Conservation (phyloP, 1,284 basidiomycete species). For the Trametes polyzona region DNA sequence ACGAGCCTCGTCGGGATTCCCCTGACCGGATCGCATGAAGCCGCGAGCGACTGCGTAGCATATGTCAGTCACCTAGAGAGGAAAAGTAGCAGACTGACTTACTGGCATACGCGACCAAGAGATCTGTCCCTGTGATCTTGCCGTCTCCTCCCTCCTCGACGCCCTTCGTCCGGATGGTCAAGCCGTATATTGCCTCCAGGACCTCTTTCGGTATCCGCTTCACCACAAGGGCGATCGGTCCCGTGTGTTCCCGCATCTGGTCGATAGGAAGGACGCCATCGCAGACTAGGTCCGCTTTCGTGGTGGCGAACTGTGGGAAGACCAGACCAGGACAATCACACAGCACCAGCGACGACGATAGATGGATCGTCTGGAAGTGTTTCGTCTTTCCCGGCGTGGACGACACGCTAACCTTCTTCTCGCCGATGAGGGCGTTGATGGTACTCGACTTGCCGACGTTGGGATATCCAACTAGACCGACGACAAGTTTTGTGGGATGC, state of each 20-base stretch:
- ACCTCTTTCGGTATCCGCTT: slow-evolving; percentile 84
- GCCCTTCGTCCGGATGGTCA: slow-evolving; percentile 71
- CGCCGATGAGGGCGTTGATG: slow-evolving; percentile 94
- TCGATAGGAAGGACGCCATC: slow-evolving; percentile 98
- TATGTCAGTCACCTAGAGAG: slow-evolving; percentile 11
- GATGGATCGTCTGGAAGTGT: slow-evolving; percentile 97
- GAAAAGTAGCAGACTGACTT: slow-evolving; percentile 42
- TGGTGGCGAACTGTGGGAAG: slow-evolving; percentile 97
- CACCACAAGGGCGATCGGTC: slow-evolving; percentile 82
- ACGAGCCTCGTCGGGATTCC: slow-evolving; percentile 96
- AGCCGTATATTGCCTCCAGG: slow-evolving; percentile 90
- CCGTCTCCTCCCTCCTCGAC: slow-evolving; percentile 89
- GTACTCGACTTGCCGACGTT: slow-evolving; percentile 98
- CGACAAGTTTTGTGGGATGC: slow-evolving; percentile 72
- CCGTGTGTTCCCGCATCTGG: slow-evolving; percentile 95
- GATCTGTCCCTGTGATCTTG: slow-evolving; percentile 77
- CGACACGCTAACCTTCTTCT: slow-evolving; percentile 97
- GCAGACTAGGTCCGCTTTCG: slow-evolving; percentile 93
- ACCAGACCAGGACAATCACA: slow-evolving; percentile 99
- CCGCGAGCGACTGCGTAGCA: slow-evolving; percentile 81
- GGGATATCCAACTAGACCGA: slow-evolving; percentile 98
- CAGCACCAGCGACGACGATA: slow-evolving; percentile 87
- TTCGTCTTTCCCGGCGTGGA: slow-evolving; percentile 99
- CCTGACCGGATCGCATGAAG: slow-evolving; percentile 92
- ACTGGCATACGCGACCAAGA: slow-evolving; percentile 92